Conservation (phyloP, 768 basidiomycete species). For the Mycena olivaceomarginata region DNA sequence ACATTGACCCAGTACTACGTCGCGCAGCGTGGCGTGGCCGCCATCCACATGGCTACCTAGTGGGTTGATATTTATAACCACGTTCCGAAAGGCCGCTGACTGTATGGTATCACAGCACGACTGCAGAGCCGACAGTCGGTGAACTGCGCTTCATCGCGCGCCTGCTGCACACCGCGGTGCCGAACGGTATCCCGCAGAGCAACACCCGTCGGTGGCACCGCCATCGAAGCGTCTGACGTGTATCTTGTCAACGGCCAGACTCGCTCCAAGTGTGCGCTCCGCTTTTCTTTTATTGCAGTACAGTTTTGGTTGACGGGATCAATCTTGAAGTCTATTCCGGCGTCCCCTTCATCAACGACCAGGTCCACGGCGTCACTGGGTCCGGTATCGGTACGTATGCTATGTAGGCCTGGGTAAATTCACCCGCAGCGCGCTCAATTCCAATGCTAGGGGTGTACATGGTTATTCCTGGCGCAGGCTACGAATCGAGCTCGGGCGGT, state of each 20-base stretch:
- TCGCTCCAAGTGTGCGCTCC: conserved; percentile 50
- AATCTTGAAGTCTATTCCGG: not conserved
- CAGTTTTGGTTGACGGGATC: not conserved
- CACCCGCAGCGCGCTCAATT: not conserved
- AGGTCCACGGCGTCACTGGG: conserved; percentile 58
- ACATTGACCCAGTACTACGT: conserved; percentile 60
- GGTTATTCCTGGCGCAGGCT: conserved; percentile 58
- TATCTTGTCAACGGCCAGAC: conserved; percentile 55
- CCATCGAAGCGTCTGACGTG: conserved; percentile 61
- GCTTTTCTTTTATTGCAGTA: not conserved
- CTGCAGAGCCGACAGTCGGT: conserved; percentile 59
- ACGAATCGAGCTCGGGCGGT: conserved; percentile 52
- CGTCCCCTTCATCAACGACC: conserved; percentile 56
- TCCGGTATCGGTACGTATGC: conserved; percentile 38
- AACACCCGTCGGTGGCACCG: conserved; percentile 57
- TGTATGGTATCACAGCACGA: conserved; percentile 46
- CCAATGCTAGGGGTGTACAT: conserved; percentile 46
- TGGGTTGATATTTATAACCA: conserved; percentile 28
- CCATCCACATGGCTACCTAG: conserved; percentile 63
- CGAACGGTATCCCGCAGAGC: conserved; percentile 52
- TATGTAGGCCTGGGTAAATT: not conserved
- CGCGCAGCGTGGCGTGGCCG: conserved; percentile 57
- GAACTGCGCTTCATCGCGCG: conserved; percentile 62
- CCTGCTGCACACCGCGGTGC: conserved; percentile 50
- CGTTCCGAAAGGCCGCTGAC: not conserved